Percentiles rank a stretch among this genome's conserved stretches.
These are phyloP conservation scores for Athelia psychrophila DNA, from an alignment of 1,284 basidiomycete genomes.

Conservation along the genomic window DNA sequence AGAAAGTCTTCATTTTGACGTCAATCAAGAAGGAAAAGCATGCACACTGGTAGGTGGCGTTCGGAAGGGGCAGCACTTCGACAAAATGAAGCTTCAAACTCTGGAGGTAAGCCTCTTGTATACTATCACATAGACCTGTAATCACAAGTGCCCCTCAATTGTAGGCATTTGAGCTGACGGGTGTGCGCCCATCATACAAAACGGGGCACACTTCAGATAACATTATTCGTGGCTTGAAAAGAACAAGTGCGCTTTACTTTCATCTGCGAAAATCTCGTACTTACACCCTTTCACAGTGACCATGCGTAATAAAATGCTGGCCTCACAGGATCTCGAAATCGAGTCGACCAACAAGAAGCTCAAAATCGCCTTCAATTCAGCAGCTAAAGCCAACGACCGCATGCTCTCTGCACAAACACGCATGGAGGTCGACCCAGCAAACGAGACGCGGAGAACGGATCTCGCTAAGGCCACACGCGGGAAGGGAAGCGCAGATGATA, in stretches of 20 bases:
- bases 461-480: not conserved
- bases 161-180: not conserved
- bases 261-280: not conserved
- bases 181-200: not conserved
- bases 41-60: slow-evolving; percentile 17
- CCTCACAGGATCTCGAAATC: not conserved
- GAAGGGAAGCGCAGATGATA: not conserved
- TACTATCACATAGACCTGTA: not conserved
- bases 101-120: slow-evolving; percentile 1
- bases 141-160: not conserved
- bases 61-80: slow-evolving; percentile 11
- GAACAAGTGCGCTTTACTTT: not conserved
- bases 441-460: not conserved
- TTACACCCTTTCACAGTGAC: not conserved
- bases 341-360: not conserved
- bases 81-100: slow-evolving; percentile 13
- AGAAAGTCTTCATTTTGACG: slow-evolving; percentile 17
- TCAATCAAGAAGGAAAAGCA: slow-evolving; percentile 16
- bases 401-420: not conserved
- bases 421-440: not conserved
- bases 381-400: not conserved
- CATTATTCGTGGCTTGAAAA: not conserved
- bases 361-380: not conserved
- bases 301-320: not conserved
- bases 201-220: not conserved